Evolutionary conservation across 2,329 filamentous ascomycete species (phyloP).

Genomic region (Samsoniella hepiali): DNA sequence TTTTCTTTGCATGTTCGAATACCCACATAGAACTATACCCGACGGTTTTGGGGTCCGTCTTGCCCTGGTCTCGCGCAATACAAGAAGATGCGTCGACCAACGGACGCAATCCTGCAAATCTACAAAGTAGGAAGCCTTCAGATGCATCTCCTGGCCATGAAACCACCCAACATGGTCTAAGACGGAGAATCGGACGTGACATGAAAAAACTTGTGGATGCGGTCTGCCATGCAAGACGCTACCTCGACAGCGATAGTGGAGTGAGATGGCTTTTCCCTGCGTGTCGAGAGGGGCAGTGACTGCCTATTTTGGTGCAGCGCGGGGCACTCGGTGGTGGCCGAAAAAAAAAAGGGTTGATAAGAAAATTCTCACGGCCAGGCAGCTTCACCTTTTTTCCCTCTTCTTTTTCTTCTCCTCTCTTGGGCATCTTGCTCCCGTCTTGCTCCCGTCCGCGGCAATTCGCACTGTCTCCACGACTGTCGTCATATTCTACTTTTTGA

Average conservation of each 20-base stretch:
- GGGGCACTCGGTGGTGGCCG: conserved; percentile 8
- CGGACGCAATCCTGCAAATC: neutral
- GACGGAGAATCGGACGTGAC: too few species aligned
- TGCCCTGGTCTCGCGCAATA: too few species aligned
- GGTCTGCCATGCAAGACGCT: neutral
- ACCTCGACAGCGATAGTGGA: conserved; percentile 1
- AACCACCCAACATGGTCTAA: too few species aligned
- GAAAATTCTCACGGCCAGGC: conserved; percentile 16
- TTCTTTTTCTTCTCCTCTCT: conserved; percentile 21
- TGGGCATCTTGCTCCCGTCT: conserved; percentile 22
- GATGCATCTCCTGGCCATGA: too few species aligned
- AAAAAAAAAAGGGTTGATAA: conserved; percentile 14
- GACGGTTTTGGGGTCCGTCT: neutral
- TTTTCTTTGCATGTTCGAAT: neutral
- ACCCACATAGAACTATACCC: conserved; percentile 9
- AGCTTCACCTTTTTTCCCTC: conserved; percentile 2
- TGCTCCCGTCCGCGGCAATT: neutral
- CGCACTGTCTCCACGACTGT: neutral
- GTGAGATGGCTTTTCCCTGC: neutral
- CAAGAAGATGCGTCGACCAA: neutral
- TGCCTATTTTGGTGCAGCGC: conserved; percentile 14
- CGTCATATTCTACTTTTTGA: neutral
- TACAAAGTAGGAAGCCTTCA: too few species aligned
- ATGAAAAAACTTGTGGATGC: neutral
- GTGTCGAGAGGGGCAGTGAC: conserved; percentile 2